These are phyloP conservation scores for Globisporangium cylindrosporum DNA, from an alignment of 352 stramenopile species.

Conservation along the genomic window DNA sequence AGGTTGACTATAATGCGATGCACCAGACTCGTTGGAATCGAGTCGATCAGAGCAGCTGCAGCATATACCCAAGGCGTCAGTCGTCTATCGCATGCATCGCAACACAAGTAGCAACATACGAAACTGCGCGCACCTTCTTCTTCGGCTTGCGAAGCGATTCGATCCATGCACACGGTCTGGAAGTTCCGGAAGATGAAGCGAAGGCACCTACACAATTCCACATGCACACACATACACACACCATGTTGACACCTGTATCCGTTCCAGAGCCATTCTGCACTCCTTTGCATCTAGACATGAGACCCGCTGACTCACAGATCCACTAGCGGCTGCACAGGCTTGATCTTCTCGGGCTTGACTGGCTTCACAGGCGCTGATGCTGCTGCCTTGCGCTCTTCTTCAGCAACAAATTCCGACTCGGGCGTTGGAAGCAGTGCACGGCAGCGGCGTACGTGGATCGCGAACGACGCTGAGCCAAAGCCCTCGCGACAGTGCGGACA, in stretches of 20 bases:
- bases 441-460: constrained; percentile 63
- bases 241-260: too few relatives aligned
- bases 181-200: constrained; percentile 67
- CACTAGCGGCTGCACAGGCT: constrained; percentile 43
- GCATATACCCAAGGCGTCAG: neutral
- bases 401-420: constrained; percentile 17
- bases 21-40: constrained; percentile 57
- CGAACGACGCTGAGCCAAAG: constrained; percentile 55
- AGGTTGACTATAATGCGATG: constrained; percentile 69
- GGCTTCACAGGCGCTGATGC: constrained; percentile 6
- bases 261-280: too few relatives aligned
- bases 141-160: constrained; percentile 48
- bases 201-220: constrained; percentile 40
- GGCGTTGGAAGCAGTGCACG: constrained; percentile 35
- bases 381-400: constrained; percentile 17
- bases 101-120: neutral
- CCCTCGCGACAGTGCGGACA: constrained; percentile 61
- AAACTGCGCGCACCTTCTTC: constrained; percentile 43
- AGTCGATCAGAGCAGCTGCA: constrained; percentile 55
- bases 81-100: neutral
- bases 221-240: neutral
- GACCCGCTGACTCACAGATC: constrained; percentile 37
- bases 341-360: constrained; percentile 28
- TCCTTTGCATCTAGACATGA: too few relatives aligned
- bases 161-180: constrained; percentile 64